Evolutionary conservation across 2,329 filamentous ascomycete species (phyloP), one percentile per base, ranked within the genome.

Genomic region (Talaromyces sp.): DNA sequence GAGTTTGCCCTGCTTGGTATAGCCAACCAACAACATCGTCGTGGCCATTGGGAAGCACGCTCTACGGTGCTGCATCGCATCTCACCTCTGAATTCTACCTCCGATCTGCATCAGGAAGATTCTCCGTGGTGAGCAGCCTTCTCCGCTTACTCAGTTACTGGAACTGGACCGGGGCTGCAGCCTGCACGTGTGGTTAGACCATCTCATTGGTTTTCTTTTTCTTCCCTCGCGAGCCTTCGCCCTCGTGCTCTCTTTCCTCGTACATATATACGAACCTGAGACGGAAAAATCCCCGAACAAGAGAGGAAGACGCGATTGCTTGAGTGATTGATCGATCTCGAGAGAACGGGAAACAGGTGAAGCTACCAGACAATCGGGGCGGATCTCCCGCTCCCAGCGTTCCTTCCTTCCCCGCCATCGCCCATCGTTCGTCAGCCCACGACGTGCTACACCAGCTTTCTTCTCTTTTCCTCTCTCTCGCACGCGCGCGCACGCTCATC

Each of bases 311-410:
- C 35, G 35, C 35, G 41, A 21, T 24, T 17, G 43, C 24, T 8
- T 9, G 41, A 21, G 12, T 17, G 43, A 46, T 8, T 9, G 43
- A 46, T 12, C 19, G 43, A 9, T 38, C 43, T 17, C 43, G 43
- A 46, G 43, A 12, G 43, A 11, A 9, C n/a, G 9, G 35, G 21
- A 46, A 46, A 46, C n/a, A 24, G 43, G 11, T 4, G 27, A 52
- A 52, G 48, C 48, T 52, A 17, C 48, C 48, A 29, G 12, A 52
- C 48, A 29, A 27, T 32, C n/a, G 55, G 11, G 56, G 59, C 57
- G 59, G 59, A 61, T 61, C 59, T 61, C 59, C 59, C 59, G 59
- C 57, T 19, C 57, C 27, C 51, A 48, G 48, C 31, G 26, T 10
- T 61, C 56, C 51, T 5, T 61, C 56, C 51, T 51, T 58, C 56